Conservation (phyloP, 176 grass and related monocot genomes). For the Puya raimondii region DNA sequence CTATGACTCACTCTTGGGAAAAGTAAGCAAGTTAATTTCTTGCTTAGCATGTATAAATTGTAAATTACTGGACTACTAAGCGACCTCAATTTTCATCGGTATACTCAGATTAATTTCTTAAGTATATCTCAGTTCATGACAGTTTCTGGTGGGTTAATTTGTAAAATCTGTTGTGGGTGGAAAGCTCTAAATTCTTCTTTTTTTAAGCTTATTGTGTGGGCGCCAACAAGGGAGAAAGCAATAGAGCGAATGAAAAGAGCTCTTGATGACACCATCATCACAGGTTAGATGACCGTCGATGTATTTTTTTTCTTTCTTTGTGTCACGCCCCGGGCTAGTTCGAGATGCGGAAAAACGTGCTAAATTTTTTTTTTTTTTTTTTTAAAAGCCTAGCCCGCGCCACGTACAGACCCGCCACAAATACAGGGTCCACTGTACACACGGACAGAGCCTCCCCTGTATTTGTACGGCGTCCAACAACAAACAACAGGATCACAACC, state of each 20-base stretch:
- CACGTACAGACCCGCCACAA: too few relatives aligned
- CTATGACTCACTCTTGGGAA: constrained; percentile 45
- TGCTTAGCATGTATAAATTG: not conserved
- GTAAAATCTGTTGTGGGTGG: not conserved
- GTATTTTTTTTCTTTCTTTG: not conserved
- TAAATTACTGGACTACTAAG: too few relatives aligned
- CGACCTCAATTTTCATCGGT: too few relatives aligned
- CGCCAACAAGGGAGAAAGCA: constrained; percentile 49
- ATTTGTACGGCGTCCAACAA: too few relatives aligned
- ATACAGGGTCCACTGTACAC: too few relatives aligned
- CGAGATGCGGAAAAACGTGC: too few relatives aligned
- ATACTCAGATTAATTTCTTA: not conserved
- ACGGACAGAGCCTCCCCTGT: too few relatives aligned
- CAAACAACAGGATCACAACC: too few relatives aligned
- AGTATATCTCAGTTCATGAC: not conserved
- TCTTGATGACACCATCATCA: constrained; percentile 36
- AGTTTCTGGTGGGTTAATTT: not conserved
- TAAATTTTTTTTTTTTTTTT: too few relatives aligned
- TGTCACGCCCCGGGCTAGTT: too few relatives aligned
- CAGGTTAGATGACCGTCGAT: constrained; percentile 17
- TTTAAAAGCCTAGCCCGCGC: too few relatives aligned
- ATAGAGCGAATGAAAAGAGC: constrained; percentile 56
- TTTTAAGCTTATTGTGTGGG: constrained; percentile 47
- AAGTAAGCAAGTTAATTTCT: constrained; percentile 22
- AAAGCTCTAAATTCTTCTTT: constrained; percentile 3